phyloP scores from a whole-genome alignment of 2,329 filamentous ascomycete genomes.

The Stagonosporopsis cucurbitacearum region DNA sequence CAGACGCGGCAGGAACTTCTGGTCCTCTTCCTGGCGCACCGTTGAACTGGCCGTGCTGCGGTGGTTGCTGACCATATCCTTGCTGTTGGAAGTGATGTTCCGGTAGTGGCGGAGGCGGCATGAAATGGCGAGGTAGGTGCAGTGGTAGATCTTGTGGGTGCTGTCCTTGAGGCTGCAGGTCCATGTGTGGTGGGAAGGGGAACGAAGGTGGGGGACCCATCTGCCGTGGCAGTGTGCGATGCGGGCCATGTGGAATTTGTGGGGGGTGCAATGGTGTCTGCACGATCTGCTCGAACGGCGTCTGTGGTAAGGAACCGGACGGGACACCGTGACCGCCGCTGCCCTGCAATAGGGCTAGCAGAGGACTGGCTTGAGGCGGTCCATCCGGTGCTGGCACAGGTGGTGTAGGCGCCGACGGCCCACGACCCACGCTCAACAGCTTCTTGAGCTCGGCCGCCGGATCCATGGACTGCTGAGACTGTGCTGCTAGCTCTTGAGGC shows the following conservation, averaged over 20 bases:
- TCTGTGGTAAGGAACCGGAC: conserved; percentile 39
- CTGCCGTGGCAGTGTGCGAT: conserved; percentile 61
- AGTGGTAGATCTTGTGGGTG: conserved; percentile 30
- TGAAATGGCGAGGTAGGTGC: conserved; percentile 28
- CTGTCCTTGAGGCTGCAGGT: conserved; percentile 36
- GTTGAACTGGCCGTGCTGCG: conserved; percentile 35
- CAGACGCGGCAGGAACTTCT: conserved; percentile 61
- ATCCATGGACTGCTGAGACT: conserved; percentile 45
- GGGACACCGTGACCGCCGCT: conserved; percentile 25
- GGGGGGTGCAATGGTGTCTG: conserved; percentile 62
- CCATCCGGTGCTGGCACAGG: conserved; percentile 44
- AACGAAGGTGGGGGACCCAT: conserved; percentile 59
- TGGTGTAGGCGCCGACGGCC: conserved; percentile 28
- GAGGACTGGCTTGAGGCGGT: conserved; percentile 49
- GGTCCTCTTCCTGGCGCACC: conserved; percentile 48
- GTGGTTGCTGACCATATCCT: conserved; percentile 44
- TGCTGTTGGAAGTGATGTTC: conserved; percentile 23
- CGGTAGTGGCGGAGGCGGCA: conserved; percentile 29
- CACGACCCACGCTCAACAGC: conserved; percentile 53
- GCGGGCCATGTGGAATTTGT: conserved; percentile 60
- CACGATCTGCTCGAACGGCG: conserved; percentile 62
- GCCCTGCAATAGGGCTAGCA: conserved; percentile 62
- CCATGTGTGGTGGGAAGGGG: conserved; percentile 50
- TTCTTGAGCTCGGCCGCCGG: conserved; percentile 61
- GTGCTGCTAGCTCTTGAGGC: conserved; percentile 37